A percentile compares a stretch with the other conserved stretches of the same genome.
These are phyloP conservation scores for Pseudogymnoascus sp. DNA, from an alignment of 2,329 filamentous ascomycete genomes.

Conservation along the genomic window DNA sequence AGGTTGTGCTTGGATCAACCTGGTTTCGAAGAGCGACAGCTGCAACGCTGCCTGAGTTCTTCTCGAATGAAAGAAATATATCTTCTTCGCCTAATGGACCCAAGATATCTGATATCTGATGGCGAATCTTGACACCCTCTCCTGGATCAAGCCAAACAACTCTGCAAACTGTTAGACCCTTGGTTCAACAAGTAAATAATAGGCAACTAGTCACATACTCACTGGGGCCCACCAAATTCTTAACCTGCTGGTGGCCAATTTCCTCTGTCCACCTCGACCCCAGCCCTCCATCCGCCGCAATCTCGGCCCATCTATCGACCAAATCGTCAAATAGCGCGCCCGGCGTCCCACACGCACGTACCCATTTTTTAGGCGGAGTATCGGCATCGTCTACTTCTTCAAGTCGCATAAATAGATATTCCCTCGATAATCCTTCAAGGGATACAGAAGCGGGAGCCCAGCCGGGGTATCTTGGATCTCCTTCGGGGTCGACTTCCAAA, in stretches of 20 bases:
- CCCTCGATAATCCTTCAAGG: background rate
- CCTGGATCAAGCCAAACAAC: background rate
- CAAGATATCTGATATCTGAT: background rate
- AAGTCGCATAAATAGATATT: background rate
- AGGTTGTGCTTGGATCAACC: background rate
- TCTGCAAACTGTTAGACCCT: background rate
- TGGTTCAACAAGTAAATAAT: background rate
- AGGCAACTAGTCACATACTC: background rate
- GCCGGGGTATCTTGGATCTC: background rate
- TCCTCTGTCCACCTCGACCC: background rate
- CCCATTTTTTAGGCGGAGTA: background rate
- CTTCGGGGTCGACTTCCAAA: background rate
- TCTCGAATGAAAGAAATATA: background rate
- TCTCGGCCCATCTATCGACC: background rate
- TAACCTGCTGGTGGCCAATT: background rate
- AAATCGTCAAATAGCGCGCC: background rate
- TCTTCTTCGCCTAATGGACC: background rate
- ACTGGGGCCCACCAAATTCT: background rate
- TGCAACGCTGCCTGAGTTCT: background rate
- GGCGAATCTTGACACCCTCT: background rate
- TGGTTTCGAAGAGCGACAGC: background rate
- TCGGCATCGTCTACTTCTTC: background rate
- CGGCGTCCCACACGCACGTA: background rate
- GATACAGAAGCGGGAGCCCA: background rate
- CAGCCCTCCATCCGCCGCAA: background rate